Percentiles rank a stretch among this genome's conserved stretches.
phyloP scores from a whole-genome alignment of 768 basidiomycete genomes.

The Russula foetens region DNA sequence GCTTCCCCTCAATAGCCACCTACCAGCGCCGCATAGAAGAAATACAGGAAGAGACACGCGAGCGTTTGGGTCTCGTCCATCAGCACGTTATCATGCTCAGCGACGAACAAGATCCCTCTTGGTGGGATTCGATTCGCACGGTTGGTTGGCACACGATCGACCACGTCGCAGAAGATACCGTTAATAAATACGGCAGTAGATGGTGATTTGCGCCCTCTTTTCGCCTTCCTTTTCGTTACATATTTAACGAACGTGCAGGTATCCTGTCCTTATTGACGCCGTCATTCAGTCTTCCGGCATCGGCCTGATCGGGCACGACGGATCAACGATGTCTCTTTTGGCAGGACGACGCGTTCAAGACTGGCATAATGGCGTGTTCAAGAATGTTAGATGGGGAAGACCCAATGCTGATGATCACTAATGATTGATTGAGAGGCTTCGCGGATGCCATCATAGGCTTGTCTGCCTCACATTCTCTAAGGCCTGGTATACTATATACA shows the following conservation, averaged over 20 bases:
- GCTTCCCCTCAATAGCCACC: conserved; percentile 33
- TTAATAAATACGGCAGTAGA: conserved; percentile 26
- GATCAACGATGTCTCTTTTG: conserved; percentile 63
- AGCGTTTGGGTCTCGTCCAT: conserved; percentile 26
- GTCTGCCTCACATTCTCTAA: no score
- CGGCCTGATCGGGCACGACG: conserved; percentile 66
- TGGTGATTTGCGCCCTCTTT: conserved; percentile 26
- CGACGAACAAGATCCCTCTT: conserved; percentile 35
- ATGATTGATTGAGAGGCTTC: not conserved
- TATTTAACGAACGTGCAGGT: conserved; percentile 35
- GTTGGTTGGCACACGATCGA: conserved; percentile 33
- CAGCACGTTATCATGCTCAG: conserved; percentile 34
- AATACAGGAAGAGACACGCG: conserved; percentile 30
- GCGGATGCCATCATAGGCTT: not conserved
- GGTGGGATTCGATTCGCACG: conserved; percentile 31
- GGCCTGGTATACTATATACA: no score
- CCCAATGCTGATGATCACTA: conserved; percentile 50
- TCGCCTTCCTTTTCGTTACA: not conserved
- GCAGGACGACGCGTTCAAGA: conserved; percentile 58
- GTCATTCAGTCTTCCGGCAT: conserved; percentile 57
- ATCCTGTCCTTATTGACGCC: conserved; percentile 66
- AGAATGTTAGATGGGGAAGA: conserved; percentile 51
- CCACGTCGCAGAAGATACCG: conserved; percentile 29
- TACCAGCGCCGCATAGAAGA: conserved; percentile 24
- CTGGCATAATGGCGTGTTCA: conserved; percentile 50